These are phyloP conservation scores for Vitis hybrid DNA, from an alignment of 177 flowering plant genomes.

Conservation along the genomic window DNA sequence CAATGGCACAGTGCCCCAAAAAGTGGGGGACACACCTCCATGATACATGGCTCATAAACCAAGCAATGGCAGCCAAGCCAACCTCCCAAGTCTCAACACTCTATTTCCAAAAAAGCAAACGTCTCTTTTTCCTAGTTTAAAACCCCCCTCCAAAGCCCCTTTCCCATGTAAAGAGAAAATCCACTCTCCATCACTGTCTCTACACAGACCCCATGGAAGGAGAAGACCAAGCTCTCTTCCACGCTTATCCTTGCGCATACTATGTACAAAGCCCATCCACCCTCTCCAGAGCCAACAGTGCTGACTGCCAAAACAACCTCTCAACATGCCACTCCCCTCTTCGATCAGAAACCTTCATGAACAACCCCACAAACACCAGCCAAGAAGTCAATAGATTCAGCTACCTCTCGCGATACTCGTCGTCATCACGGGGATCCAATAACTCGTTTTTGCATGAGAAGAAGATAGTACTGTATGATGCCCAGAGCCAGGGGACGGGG, in stretches of 20 bases:
- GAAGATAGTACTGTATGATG: constrained; percentile 27
- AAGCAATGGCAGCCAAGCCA: not conserved
- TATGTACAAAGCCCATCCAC: constrained; percentile 86
- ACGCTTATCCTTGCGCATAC: constrained; percentile 48
- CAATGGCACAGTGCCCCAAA: no score
- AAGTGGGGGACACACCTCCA: no score
- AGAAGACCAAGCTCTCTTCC: constrained; percentile 43
- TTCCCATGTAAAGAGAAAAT: not conserved
- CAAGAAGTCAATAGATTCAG: constrained; percentile 19
- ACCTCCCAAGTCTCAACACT: no score
- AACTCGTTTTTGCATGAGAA: constrained; percentile 44
- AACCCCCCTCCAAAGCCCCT: constrained; percentile 14
- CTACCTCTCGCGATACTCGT: constrained; percentile 60
- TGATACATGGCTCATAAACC: not conserved
- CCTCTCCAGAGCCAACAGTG: constrained; percentile 44
- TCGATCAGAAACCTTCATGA: constrained; percentile 12
- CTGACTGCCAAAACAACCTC: constrained; percentile 17
- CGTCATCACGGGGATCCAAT: constrained; percentile 69
- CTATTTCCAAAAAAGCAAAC: not conserved
- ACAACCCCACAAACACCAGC: constrained; percentile 7
- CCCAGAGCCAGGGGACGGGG: constrained; percentile 18
- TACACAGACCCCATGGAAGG: constrained; percentile 10
- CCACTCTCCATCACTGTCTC: constrained; percentile 12
- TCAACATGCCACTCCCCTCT: constrained; percentile 27
- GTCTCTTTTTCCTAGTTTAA: constrained; percentile 21